Evolutionary conservation across 768 basidiomycete species (phyloP).

Genomic region (Lyophyllum semitale): DNA sequence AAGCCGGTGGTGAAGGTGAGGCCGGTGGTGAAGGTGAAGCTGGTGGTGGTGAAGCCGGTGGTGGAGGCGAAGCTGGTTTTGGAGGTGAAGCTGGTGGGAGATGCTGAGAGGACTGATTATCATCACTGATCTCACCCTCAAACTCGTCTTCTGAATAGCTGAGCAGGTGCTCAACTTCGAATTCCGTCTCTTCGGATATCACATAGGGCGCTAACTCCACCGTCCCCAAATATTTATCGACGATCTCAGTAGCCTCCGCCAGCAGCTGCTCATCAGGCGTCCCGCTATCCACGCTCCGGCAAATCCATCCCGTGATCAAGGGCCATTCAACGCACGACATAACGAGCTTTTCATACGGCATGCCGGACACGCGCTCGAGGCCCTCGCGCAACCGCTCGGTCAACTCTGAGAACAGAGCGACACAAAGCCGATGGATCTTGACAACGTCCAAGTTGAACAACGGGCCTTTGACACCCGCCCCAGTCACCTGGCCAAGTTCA

Average conservation of each 20-base stretch:
- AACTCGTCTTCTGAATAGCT: no score
- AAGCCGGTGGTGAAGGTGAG: no score
- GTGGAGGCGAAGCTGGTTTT: no score
- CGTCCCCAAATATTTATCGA: not conserved
- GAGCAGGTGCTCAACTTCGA: no score
- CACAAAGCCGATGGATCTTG: constrained; percentile 11
- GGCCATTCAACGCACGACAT: not conserved
- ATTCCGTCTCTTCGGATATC: no score
- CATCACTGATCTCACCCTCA: no score
- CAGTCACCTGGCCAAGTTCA: not conserved
- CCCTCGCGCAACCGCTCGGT: not conserved
- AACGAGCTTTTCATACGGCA: not conserved
- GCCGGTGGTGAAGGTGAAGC: no score
- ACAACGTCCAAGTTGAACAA: constrained; percentile 8
- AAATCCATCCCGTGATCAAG: constrained; percentile 8
- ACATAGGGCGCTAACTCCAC: not conserved
- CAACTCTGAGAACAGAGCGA: constrained; percentile 6
- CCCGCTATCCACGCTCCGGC: not conserved
- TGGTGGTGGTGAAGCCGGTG: no score
- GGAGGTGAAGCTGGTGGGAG: no score
- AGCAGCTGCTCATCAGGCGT: not conserved
- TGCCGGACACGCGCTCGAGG: not conserved
- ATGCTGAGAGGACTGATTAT: no score
- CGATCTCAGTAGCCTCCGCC: constrained; percentile 5
- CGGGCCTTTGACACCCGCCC: constrained; percentile 1